Conservation (phyloP, 495 filamentous ascomycete genomes). For the Parmelia sp. region DNA sequence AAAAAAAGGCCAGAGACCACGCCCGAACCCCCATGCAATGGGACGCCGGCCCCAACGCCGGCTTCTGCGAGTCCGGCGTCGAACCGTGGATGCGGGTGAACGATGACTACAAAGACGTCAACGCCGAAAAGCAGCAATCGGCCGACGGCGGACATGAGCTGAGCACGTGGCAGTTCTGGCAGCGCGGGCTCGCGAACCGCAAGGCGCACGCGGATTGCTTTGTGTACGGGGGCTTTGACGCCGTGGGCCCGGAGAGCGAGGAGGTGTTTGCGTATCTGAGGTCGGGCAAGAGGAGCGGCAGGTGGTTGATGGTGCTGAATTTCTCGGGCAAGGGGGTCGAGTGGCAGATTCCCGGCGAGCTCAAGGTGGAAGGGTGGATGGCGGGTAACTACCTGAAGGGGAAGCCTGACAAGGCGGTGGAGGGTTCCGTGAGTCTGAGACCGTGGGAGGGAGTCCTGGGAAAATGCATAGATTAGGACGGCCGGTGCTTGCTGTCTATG, state of each 20-base stretch:
- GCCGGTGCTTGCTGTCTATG: not conserved
- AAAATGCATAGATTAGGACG: slow-evolving; percentile 4
- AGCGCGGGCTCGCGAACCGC: slow-evolving; percentile 33
- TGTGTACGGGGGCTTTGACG: slow-evolving; percentile 35
- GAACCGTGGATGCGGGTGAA: slow-evolving; percentile 56
- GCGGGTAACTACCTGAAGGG: slow-evolving; percentile 35
- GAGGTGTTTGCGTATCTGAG: slow-evolving; percentile 38
- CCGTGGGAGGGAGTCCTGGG: slow-evolving; percentile 24
- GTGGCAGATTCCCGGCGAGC: slow-evolving; percentile 33
- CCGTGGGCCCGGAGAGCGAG: slow-evolving; percentile 24
- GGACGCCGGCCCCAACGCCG: slow-evolving; percentile 45
- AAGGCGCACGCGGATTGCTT: slow-evolving; percentile 40
- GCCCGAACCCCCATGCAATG: slow-evolving; percentile 59
- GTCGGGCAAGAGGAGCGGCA: slow-evolving; percentile 27
- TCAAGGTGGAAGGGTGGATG: slow-evolving; percentile 36
- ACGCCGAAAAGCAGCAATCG: slow-evolving; percentile 42
- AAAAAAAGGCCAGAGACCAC: slow-evolving; percentile 53
- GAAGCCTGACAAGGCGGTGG: slow-evolving; percentile 23
- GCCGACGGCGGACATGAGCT: slow-evolving; percentile 22
- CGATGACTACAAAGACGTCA: slow-evolving; percentile 46
- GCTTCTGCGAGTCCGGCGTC: slow-evolving; percentile 40
- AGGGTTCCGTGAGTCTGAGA: slow-evolving; percentile 11
- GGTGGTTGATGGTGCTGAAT: slow-evolving; percentile 38
- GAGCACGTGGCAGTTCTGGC: slow-evolving; percentile 42
- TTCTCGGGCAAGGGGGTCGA: slow-evolving; percentile 34